Percentiles rank a stretch among this genome's conserved stretches.
Conservation (phyloP, 768 basidiomycete species). For the Leucosporidium scottii region DNA sequence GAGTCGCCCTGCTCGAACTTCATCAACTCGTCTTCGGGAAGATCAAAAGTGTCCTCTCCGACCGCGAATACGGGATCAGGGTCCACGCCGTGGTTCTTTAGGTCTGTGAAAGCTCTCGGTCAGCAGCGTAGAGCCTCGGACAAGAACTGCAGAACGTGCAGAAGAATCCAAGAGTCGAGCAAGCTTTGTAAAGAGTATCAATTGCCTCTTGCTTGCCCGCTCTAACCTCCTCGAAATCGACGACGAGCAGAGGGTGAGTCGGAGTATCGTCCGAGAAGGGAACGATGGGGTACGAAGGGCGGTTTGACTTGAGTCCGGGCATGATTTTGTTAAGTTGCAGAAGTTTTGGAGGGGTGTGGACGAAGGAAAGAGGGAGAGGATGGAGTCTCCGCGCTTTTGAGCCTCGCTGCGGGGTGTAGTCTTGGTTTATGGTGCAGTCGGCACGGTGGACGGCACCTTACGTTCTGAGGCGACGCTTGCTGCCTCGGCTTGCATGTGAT, state of each 20-base stretch:
- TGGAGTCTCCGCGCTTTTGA: no score
- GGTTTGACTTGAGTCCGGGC: no score
- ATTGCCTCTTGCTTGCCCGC: constrained; percentile 48
- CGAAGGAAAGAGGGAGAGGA: no score
- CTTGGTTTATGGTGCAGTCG: no score
- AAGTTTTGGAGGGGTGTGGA: no score
- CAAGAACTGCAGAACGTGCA: constrained; percentile 42
- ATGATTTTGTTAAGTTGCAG: no score
- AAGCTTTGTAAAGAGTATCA: constrained; percentile 54
- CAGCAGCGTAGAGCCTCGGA: not conserved
- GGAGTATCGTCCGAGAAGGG: constrained; percentile 53
- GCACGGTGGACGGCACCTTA: no score
- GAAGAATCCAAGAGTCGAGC: constrained; percentile 59
- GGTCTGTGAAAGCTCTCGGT: not conserved
- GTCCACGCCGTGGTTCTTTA: constrained; percentile 55
- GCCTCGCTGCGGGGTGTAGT: no score
- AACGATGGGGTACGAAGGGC: constrained; percentile 12
- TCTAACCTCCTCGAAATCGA: constrained; percentile 53
- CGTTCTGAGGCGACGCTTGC: no score
- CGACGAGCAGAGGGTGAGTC: constrained; percentile 53
- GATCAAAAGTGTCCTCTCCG: constrained; percentile 52
- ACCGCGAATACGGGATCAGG: constrained; percentile 54
- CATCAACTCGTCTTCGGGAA: constrained; percentile 56
- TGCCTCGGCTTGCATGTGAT: no score
- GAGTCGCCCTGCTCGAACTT: constrained; percentile 57